phyloP scores from a whole-genome alignment of 768 basidiomycete genomes.

The Rubroboletus pulcherrimus region DNA sequence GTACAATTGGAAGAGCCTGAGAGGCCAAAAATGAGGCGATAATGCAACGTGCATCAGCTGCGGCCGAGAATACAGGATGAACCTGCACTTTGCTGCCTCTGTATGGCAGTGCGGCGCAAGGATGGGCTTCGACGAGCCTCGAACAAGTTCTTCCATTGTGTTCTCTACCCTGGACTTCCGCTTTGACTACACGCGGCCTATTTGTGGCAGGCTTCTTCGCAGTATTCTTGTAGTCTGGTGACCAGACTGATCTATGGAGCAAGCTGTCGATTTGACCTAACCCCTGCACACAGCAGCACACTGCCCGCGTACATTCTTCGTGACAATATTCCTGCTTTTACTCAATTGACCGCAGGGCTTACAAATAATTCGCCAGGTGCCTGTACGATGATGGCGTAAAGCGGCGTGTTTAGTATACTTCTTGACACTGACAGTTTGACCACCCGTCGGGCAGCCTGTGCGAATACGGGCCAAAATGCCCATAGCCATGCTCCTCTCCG shows the following conservation, averaged over 20 bases:
- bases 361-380: too few species aligned
- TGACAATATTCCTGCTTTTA: too few species aligned
- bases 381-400: too few species aligned
- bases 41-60: background rate
- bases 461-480: conserved; percentile 1
- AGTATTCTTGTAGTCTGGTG: background rate
- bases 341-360: too few species aligned
- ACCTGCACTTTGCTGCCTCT: background rate
- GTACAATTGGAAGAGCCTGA: background rate
- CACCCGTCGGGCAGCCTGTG: background rate
- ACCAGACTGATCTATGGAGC: too few species aligned
- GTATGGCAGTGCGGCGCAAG: background rate
- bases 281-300: too few species aligned
- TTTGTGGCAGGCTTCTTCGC: background rate
- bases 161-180: background rate
- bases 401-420: too few species aligned
- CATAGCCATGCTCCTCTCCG: background rate
- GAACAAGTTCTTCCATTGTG: background rate
- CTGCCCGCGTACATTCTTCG: too few species aligned
- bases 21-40: background rate
- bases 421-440: too few species aligned
- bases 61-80: background rate
- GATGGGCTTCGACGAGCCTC: background rate
- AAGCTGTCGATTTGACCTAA: too few species aligned
- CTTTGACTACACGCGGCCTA: background rate